phyloP scores from a whole-genome alignment of 257 asterid genomes.

The Lithospermum erythrorhizon region DNA sequence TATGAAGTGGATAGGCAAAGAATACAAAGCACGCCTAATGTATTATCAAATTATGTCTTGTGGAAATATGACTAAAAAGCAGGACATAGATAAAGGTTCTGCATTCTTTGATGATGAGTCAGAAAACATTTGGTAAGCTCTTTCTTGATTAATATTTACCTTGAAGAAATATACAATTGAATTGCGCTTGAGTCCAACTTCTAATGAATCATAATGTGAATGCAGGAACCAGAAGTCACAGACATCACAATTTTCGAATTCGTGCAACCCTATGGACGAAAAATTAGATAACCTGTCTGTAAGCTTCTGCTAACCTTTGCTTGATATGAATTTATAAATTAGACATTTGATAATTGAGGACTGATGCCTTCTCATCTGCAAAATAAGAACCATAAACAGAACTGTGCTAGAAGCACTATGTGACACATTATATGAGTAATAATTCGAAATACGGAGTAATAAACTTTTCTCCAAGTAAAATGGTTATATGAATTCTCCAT shows the following conservation, averaged over 20 bases:
- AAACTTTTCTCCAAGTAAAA: too few species aligned
- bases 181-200: neutral
- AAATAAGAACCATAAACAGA: too few species aligned
- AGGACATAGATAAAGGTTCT: conserved; percentile 4
- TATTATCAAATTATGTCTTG: conserved; percentile 69
- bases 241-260: conserved; percentile 16
- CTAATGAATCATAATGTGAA: neutral
- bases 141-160: conserved; percentile 4
- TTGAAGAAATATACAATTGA: neutral
- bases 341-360: too few species aligned
- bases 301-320: conserved; percentile 13
- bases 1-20: conserved; percentile 50
- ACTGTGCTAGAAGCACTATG: too few species aligned
- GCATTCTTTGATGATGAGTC: conserved; percentile 17
- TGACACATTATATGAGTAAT: too few species aligned
- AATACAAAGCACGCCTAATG: conserved; percentile 72
- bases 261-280: conserved; percentile 11
- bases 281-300: conserved; percentile 20
- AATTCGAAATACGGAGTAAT: too few species aligned
- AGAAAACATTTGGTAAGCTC: conserved; percentile 24
- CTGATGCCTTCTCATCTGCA: too few species aligned
- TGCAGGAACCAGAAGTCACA: conserved; percentile 25
- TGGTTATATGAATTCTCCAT: too few species aligned
- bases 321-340: neutral
- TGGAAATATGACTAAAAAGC: conserved; percentile 16